A percentile compares a stretch with the other conserved stretches of the same genome.
phyloP scores from a whole-genome alignment of 2,329 filamentous ascomycete species.

The Emergomyces pasteurianus region DNA sequence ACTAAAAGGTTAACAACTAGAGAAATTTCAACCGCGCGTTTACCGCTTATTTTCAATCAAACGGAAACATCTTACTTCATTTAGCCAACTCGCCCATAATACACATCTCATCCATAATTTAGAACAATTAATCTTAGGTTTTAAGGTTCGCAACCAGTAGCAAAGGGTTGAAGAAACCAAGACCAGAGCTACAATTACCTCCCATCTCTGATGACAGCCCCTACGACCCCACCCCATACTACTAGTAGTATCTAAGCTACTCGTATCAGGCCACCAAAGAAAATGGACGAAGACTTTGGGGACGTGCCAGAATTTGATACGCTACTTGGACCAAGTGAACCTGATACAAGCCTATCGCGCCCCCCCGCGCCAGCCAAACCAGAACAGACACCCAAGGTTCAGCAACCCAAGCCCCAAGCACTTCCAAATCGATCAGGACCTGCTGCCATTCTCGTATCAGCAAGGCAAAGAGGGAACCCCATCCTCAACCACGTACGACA shows the following conservation, averaged over 20 bases:
- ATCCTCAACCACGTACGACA: slow-evolving; percentile 72
- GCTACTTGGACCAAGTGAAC: slow-evolving; percentile 17
- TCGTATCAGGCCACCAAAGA: not conserved
- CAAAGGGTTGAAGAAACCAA: not conserved
- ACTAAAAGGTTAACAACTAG: not conserved
- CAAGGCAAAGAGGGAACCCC: slow-evolving; percentile 89
- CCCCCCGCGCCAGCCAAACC: slow-evolving; percentile 32
- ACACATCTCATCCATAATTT: not conserved
- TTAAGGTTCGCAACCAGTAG: not conserved
- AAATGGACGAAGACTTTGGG: slow-evolving; percentile 38
- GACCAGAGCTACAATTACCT: not conserved
- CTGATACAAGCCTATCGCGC: slow-evolving; percentile 11
- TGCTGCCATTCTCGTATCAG: slow-evolving; percentile 77
- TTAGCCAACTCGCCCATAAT: not conserved
- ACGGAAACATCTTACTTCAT: not conserved
- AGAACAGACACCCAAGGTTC: slow-evolving; percentile 43
- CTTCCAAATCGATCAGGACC: slow-evolving; percentile 54
- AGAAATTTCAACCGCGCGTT: slow-evolving; percentile 1
- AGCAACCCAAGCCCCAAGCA: slow-evolving; percentile 83
- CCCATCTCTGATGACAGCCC: not conserved
- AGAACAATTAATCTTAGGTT: not conserved
- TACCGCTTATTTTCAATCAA: not conserved
- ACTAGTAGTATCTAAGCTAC: too few species aligned
- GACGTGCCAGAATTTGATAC: slow-evolving; percentile 35
- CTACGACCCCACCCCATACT: slow-evolving; percentile 12